Percentiles rank a stretch among this genome's conserved stretches.
Evolutionary conservation across 495 filamentous ascomycete species (phyloP).

Genomic region (Aspergillus sclerotiicarbonarius): DNA sequence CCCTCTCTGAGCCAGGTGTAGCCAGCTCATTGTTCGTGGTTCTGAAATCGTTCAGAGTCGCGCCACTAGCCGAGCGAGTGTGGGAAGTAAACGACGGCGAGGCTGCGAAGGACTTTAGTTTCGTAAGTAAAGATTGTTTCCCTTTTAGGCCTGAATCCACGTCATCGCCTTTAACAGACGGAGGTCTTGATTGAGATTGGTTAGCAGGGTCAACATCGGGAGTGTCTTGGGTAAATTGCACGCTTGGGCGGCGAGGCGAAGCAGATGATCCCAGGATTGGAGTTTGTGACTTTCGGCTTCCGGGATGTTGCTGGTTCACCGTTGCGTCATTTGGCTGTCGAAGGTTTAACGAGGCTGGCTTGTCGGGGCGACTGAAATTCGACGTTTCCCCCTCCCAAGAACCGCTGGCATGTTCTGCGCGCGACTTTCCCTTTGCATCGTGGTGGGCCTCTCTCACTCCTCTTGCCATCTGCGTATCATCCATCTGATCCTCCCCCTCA

Average conservation of each 20-base stretch:
- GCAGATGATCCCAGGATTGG: slow-evolving; percentile 38
- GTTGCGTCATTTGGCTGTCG: slow-evolving; percentile 30
- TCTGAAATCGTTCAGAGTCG: slow-evolving; percentile 34
- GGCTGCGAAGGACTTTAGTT: slow-evolving; percentile 58
- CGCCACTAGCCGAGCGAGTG: slow-evolving; percentile 42
- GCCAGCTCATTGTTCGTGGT: slow-evolving; percentile 26
- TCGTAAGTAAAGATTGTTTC: slow-evolving; percentile 64
- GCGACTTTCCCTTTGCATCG: slow-evolving; percentile 24
- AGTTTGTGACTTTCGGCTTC: slow-evolving; percentile 25
- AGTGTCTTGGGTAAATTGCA: slow-evolving; percentile 62
- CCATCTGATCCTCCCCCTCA: slow-evolving; percentile 9
- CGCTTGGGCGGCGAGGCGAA: slow-evolving; percentile 54
- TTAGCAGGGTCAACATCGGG: slow-evolving; percentile 40
- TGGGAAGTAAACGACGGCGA: slow-evolving; percentile 41
- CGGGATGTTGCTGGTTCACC: slow-evolving; percentile 23
- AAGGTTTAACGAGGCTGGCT: slow-evolving; percentile 24
- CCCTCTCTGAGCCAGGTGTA: slow-evolving; percentile 47
- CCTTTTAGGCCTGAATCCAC: slow-evolving; percentile 48
- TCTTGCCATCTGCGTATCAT: slow-evolving; percentile 5
- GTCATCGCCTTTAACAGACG: slow-evolving; percentile 59
- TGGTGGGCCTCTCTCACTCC: slow-evolving; percentile 4
- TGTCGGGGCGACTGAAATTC: slow-evolving; percentile 22
- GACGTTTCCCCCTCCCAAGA: slow-evolving; percentile 15
- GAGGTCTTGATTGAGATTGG: slow-evolving; percentile 47
- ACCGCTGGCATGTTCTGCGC: slow-evolving; percentile 9